Evolutionary conservation across 345 rosid species (phyloP), one percentile per base, ranked within the genome.

Genomic region (Rhizophora apiculata): DNA sequence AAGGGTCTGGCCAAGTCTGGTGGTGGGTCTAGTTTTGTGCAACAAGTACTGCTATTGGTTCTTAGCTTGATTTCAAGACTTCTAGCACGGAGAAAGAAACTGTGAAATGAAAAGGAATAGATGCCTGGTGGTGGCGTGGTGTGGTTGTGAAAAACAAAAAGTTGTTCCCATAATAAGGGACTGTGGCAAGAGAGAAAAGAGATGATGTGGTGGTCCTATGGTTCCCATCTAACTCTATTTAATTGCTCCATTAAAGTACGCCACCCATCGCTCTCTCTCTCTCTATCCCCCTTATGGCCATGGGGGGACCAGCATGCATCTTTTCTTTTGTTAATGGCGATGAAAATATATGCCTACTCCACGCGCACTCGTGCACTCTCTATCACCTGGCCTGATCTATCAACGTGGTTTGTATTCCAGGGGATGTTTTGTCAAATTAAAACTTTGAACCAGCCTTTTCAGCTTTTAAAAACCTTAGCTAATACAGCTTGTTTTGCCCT

Each of bases 151-250:
- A 62, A 10, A 20, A 13, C 20, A 43, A 70, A 68, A 67, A 74
- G 57, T 48, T 69, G 79, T 82, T 85, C 80, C 87, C 78, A 72
- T 69, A 81, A 84, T 8, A 76, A 84, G 88, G 84, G 87, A 75
- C 75, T 78, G 79, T 72, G 71, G 48, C n/a, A 0, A 39, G 55
- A 68, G 48, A 74, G 74, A 78, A 65, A 74, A 76, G 81, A 67
- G 60, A 81, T 71, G 91, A 80, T 79, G 89, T 77, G 78, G 97
- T 93, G 98, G 98, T 93, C 97, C 97, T 82, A 70, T 62, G 15
- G 69, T 84, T 74, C 69, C 62, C 79, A 64, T 87, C 85, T 78
- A 82, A 79, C 73, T 75, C 73, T 70, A 66, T 74, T 85, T 86
- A 81, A 83, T 73, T 73, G 80, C 75, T 72, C 78, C 60, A 70